Evolutionary conservation across 1,284 basidiomycete species (phyloP), one percentile per base, ranked within the genome.

Genomic region (Chalciporus sp.): DNA sequence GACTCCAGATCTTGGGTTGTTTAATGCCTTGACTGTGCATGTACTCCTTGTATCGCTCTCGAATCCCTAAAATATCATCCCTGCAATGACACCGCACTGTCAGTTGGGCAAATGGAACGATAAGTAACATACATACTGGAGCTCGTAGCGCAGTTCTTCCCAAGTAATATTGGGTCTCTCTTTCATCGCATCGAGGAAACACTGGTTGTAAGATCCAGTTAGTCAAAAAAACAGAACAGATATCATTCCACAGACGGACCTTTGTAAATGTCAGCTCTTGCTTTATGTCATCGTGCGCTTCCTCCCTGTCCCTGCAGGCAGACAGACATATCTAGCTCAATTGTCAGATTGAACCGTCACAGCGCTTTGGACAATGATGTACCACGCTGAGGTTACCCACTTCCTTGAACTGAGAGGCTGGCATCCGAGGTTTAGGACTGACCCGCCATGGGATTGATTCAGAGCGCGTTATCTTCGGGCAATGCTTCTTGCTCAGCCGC

Each of bases 241-340:
- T 26, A 10, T 16, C 16, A 37, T 7, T 27, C 20, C 14, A 27
- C 26, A 42, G 0, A 23, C 1, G 14, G 7, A 71, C 66, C 68
- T 58, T 61, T 14, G 66, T 69, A 29, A 71, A 64, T 3, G 69
- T 69, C 20, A 57, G 17, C 26, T 41, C 49, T 29, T 37, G 58
- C 44, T 47, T 42, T 14, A 45, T 37, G 23, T 65, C 59, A 20
- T 68, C 68, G 10, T 56, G 58, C 2, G 66, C 69, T 16, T 37
- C 7, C 7, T 71, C 61, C 14, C 44, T 46, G 16, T 69, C 65
- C 17, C 57, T 59, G 28, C 68, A 71, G 14, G 69, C 66, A 0
- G 69, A 69, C 33, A 68, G 28, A 43, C 57, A 71, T 23, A 23
- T 23, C 23, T 23, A 23, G 23, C 23, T 3, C 23, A 23, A 23